These are phyloP conservation scores for Hyaloperonospora arabidopsidis DNA, from an alignment of 352 stramenopile species.

Conservation along the genomic window DNA sequence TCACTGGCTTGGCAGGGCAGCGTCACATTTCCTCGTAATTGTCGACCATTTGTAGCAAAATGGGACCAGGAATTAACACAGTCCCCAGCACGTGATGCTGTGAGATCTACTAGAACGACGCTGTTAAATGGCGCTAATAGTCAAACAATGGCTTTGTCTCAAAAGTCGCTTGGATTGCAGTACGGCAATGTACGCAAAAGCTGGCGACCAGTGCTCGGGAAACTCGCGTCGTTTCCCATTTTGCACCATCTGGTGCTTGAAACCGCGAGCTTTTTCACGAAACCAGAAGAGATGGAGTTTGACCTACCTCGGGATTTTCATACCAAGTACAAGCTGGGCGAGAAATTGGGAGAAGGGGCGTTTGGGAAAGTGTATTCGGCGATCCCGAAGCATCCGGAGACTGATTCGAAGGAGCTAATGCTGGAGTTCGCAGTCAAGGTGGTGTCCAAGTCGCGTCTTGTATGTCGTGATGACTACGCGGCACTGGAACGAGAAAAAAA, in stretches of 20 bases:
- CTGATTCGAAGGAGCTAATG: conserved; percentile 13
- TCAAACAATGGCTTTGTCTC: conserved; percentile 7
- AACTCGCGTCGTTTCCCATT: conserved; percentile 31
- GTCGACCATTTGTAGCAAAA: no score
- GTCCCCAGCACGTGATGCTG: no score
- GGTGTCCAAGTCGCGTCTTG: conserved; percentile 60
- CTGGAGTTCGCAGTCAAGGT: conserved; percentile 71
- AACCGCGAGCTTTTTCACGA: conserved; percentile 54
- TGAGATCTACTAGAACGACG: no score
- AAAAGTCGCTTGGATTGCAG: conserved; percentile 14
- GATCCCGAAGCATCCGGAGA: conserved; percentile 18
- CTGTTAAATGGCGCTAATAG: neutral
- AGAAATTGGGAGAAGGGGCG: conserved; percentile 59
- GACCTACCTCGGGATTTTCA: conserved; percentile 48
- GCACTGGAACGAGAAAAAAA: conserved; percentile 59
- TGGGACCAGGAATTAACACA: no score
- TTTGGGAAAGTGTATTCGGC: conserved; percentile 64
- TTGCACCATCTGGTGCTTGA: conserved; percentile 50
- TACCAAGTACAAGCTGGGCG: conserved; percentile 38
- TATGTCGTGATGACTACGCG: conserved; percentile 50
- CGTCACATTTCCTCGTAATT: no score
- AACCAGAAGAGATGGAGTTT: conserved; percentile 58
- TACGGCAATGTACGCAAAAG: conserved; percentile 54
- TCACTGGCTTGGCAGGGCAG: no score
- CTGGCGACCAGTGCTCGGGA: conserved; percentile 44